Evolutionary conservation across 2,329 filamentous ascomycete species (phyloP), one percentile per base, ranked within the genome.

Genomic region (Diaporthe caulivora): DNA sequence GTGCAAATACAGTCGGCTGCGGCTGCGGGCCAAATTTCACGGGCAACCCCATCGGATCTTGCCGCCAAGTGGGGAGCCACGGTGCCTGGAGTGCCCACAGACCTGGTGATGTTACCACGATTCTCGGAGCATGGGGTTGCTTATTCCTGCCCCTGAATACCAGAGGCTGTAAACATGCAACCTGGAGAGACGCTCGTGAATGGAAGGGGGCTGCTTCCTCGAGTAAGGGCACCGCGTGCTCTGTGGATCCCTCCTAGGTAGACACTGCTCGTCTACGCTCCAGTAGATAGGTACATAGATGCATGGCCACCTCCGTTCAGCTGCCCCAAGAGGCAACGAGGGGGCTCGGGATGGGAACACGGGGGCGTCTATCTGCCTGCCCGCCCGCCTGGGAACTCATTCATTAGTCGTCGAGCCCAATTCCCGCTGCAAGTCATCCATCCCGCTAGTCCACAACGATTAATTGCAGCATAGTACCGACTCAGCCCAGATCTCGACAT

Each of bases 341-440:
- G 29, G 42, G 42, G 29, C n/a, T 13, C 18, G 21, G 62, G 29
- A 47, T 29, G 26, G 13, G 60, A 37, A n/a, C 31, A 67, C 29
- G 21, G 44, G 60, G 60, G 62, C 62, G 40, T 31, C 44, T 42
- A 2, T 40, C 37, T 40, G 34, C 9, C 34, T 34, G 5, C 9
- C 37, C 11, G 37, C 11, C 37, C 11, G n/a, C 26, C 42, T 49
- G 42, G 11, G 42, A 42, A 26, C 31, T 9, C 37, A 40, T 40
- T 13, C 37, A 40, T 58, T 62, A 62, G 34, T 55, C 26, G 47
- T 49, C 55, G 51, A 26, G 40, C 29, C 21, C 44, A 47, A 64
- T 44, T 37, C 51, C 57, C 31, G 57, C 72, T 71, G 67, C 67
- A 73, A 47, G 57, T 71, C 72, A 70, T 55, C 55, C 72, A 70